These are phyloP conservation scores for Debaryomyces fabryi DNA, from an alignment of 1,139 yeast species.

Conservation along the genomic window DNA sequence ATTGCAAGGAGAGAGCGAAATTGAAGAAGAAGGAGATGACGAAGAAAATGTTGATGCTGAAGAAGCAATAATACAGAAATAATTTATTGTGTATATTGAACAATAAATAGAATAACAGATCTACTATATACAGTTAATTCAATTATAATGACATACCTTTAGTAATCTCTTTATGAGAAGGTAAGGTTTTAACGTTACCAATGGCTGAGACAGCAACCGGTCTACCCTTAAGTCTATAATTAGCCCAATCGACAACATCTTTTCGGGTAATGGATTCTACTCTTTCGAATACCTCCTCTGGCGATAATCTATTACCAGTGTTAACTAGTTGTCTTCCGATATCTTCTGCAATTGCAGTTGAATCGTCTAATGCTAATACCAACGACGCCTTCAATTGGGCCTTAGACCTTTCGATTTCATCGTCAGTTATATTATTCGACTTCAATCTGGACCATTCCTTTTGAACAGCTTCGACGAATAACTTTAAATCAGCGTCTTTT, in stretches of 20 bases:
- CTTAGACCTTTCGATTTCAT: constrained; percentile 91
- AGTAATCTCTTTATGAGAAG: constrained; percentile 57
- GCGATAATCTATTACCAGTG: constrained; percentile 86
- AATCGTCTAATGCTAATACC: constrained; percentile 85
- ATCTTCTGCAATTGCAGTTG: constrained; percentile 96
- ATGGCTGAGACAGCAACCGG: constrained; percentile 90
- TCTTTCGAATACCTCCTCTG: constrained; percentile 87
- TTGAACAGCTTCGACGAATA: constrained; percentile 70
- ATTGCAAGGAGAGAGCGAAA: constrained; percentile 41
- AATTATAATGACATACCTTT: constrained; percentile 35
- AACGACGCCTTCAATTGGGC: constrained; percentile 93
- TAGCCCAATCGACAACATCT: constrained; percentile 89
- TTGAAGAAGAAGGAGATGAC: constrained; percentile 44
- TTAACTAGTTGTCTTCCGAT: constrained; percentile 96
- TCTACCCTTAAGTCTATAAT: constrained; percentile 72
- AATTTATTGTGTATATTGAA: constrained; percentile 9
- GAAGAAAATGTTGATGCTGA: constrained; percentile 51
- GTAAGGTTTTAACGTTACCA: constrained; percentile 73
- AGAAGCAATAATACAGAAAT: constrained; percentile 19
- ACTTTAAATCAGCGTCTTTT: constrained; percentile 63
- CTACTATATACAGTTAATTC: constrained; percentile 7
- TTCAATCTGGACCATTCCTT: constrained; percentile 89
- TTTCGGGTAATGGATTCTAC: constrained; percentile 78
- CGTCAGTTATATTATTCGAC: constrained; percentile 72
- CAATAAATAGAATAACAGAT: constrained; percentile 9